Conservation (phyloP, 441 rosid genomes). For the Pelargonium fulgidum region DNA sequence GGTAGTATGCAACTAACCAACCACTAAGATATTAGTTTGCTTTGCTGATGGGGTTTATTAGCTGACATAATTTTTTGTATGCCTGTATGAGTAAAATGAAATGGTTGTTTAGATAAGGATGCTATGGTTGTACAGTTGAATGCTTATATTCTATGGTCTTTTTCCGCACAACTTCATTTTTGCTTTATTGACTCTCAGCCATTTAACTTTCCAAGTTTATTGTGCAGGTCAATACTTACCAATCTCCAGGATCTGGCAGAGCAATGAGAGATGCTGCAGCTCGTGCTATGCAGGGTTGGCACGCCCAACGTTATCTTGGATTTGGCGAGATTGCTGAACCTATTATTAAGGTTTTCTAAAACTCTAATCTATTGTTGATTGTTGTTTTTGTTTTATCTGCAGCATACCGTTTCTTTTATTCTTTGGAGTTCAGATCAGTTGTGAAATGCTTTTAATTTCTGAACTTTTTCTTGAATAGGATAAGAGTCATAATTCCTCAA, state of each 20-base stretch:
- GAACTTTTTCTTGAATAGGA: background rate
- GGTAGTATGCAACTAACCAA: background rate
- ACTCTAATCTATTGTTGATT: slow-evolving; percentile 15
- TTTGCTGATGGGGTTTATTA: background rate
- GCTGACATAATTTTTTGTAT: background rate
- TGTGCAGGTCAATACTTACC: slow-evolving; percentile 44
- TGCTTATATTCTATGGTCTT: background rate
- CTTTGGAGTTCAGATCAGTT: background rate
- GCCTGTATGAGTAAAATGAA: background rate
- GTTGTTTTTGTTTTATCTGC: slow-evolving; percentile 5
- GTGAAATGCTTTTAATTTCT: background rate
- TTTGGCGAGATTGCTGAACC: slow-evolving; percentile 58
- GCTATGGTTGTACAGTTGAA: background rate
- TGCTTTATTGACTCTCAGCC: background rate
- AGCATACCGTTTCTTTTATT: background rate
- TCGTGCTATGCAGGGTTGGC: slow-evolving; percentile 96
- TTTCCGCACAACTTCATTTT: background rate
- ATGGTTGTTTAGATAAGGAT: background rate
- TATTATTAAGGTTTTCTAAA: slow-evolving; percentile 37
- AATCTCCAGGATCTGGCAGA: slow-evolving; percentile 58
- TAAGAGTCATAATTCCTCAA: slow-evolving; percentile 14
- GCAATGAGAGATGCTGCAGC: slow-evolving; percentile 77
- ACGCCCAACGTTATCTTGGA: slow-evolving; percentile 63
- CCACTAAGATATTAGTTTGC: background rate
- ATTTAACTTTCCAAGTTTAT: slow-evolving; percentile 2